Evolutionary conservation across 352 stramenopile species (phyloP).

Genomic region (Phytophthora rubi): DNA sequence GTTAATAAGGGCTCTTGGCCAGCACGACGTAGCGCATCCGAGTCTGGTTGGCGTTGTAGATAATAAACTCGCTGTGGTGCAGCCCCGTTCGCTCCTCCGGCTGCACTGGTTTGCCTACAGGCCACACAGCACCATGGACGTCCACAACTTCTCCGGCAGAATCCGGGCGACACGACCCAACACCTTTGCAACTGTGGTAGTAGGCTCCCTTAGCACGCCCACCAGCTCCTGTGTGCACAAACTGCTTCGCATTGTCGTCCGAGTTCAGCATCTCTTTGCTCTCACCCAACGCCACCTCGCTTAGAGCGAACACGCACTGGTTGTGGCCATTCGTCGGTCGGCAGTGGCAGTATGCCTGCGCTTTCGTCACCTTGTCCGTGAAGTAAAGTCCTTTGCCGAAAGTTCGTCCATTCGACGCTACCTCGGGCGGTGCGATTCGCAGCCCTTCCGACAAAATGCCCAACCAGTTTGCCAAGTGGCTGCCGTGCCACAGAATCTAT

Average conservation of each 20-base stretch:
- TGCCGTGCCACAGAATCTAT: conserved; percentile 91
- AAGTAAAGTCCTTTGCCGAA: conserved; percentile 91
- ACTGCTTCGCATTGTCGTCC: conserved; percentile 56
- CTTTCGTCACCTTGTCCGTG: conserved; percentile 85
- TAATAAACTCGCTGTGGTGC: conserved; percentile 86
- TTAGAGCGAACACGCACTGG: conserved; percentile 63
- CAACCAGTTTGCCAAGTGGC: conserved; percentile 81
- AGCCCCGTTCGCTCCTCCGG: conserved; percentile 61
- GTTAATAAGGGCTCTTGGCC: conserved; percentile 50
- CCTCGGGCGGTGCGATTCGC: conserved; percentile 79
- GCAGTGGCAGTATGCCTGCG: conserved; percentile 70
- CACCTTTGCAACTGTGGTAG: conserved; percentile 73
- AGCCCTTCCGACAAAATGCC: conserved; percentile 85
- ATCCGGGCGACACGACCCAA: conserved; percentile 68
- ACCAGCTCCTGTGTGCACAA: conserved; percentile 50
- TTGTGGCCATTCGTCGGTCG: conserved; percentile 50
- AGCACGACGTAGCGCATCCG: conserved; percentile 86
- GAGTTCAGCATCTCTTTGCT: conserved; percentile 66
- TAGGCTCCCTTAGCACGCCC: conserved; percentile 43
- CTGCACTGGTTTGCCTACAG: conserved; percentile 64
- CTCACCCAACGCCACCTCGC: conserved; percentile 75
- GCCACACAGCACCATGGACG: conserved; percentile 65
- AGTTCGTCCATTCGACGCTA: conserved; percentile 73
- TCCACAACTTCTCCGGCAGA: conserved; percentile 58
- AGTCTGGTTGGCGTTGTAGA: conserved; percentile 83